Evolutionary conservation across 345 rosid species (phyloP).

Genomic region (Lepidium africanum): DNA sequence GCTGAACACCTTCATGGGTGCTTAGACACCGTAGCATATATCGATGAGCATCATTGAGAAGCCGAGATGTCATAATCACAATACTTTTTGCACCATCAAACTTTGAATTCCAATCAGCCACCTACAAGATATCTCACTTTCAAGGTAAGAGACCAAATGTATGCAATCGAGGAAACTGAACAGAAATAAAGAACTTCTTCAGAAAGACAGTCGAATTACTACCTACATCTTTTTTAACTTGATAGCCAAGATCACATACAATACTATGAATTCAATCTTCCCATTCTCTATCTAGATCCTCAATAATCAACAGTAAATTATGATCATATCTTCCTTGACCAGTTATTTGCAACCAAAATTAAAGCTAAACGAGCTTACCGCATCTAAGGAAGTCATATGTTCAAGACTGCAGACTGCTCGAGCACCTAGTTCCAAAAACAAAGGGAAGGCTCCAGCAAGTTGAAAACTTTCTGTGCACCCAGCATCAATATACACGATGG

Average conservation of each 20-base stretch:
- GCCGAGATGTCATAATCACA: conserved; percentile 70
- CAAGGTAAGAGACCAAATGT: not conserved
- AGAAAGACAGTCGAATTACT: not conserved
- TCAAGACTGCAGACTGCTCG: conserved; percentile 79
- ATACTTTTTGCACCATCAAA: conserved; percentile 39
- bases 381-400: conserved; percentile 63
- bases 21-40: conserved; percentile 75
- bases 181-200: not conserved
- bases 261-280: not conserved
- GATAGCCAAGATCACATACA: not conserved
- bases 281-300: not conserved
- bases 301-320: not conserved
- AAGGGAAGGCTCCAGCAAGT: conserved; percentile 72
- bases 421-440: conserved; percentile 63
- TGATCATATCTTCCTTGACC: not conserved
- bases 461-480: conserved; percentile 97
- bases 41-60: conserved; percentile 89
- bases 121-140: conserved; percentile 29
- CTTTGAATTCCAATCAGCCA: conserved; percentile 64
- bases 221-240: not conserved
- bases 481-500: conserved; percentile 74
- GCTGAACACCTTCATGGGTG: conserved; percentile 44
- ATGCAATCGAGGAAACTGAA: not conserved
- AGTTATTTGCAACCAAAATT: not conserved
- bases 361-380: conserved; percentile 38